phyloP scores from a whole-genome alignment of 257 asterid species.

The Solanum clarkiae region DNA sequence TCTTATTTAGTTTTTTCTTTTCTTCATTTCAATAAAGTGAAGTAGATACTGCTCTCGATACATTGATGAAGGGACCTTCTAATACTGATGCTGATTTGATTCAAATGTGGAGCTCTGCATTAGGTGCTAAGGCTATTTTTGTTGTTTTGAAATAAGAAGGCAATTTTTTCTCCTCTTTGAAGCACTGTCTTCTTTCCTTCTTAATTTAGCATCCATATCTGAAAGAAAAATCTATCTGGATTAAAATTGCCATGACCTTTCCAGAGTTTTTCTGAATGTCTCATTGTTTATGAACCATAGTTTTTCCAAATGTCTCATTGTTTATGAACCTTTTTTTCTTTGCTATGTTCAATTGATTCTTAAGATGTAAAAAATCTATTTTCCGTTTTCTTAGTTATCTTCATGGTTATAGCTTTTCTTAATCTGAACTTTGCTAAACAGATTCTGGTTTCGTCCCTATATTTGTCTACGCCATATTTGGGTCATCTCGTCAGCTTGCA shows the following conservation, averaged over 20 bases:
- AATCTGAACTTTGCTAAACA: conserved; percentile 20
- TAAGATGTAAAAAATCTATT: not conserved
- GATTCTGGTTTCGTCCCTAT: conserved; percentile 98
- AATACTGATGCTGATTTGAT: not conserved
- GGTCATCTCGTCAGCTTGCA: conserved; percentile 99
- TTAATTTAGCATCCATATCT: not conserved
- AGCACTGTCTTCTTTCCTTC: not conserved
- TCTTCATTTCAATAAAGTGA: not conserved
- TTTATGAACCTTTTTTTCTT: not conserved
- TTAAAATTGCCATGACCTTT: not conserved
- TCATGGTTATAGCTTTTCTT: not conserved
- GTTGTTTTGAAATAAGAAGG: not conserved
- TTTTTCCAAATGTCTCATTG: not conserved
- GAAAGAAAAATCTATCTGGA: not conserved
- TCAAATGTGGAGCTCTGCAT: not conserved
- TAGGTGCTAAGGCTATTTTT: not conserved
- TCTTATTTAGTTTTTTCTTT: not conserved
- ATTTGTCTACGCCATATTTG: conserved; percentile 82
- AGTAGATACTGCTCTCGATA: not conserved
- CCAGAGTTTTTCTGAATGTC: not conserved
- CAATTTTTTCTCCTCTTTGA: not conserved
- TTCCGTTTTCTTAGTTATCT: not conserved
- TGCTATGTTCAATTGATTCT: not conserved
- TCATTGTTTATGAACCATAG: not conserved
- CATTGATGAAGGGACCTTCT: not conserved